Base-by-base conservation (phyloP, 176 grass and related monocot species). In the Canna indica region DNA sequence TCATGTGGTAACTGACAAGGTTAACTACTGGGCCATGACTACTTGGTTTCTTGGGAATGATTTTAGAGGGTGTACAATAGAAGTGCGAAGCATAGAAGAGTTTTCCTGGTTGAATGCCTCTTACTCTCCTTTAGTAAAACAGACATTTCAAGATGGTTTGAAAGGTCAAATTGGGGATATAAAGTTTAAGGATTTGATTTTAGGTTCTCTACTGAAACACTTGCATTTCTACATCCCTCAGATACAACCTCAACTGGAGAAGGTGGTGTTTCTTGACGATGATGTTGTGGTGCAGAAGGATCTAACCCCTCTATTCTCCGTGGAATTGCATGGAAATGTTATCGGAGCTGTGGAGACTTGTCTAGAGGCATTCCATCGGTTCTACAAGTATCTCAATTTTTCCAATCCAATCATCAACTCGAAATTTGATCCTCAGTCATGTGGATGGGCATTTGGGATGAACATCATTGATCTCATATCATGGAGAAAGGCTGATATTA, bases 251-350 rank as follows among this genome's bases (percentile, higher is more conserved):
- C 84, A 84, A 76, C 83, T 99, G 71, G 95, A 99, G 79, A 99
- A 94, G 76, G 95, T 99, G 12, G 80, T 94, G 64, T 90, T 94
- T 86, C 86, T 99, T 39, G 86, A 99, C 68, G 95, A 99, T 80
- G 95, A 99, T 84, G 90, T 94, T 80, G 95, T 94, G 78, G 95
- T 99, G 75, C 95, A 94, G 53, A 99, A 90, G 82, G 95, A 99
- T 68, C 70, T 99, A 71, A 99, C 95, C 12, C 78, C 88, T 58
- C 77, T 99, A 69, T 99, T 90, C 70, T 94, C 95, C 4, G 83
- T 99, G 71, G 90, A 99, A 77, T 76, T 99, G 76, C 89, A 92
- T 78, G 86, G 95, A 29, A 99, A 94, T 68, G 95, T 92, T 64
- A 90, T 99, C 70, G 95, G 95, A 76, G 95, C 95, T 68, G 95